Evolutionary conservation across 495 filamentous ascomycete genomes (phyloP).

Genomic region (Hyaloscypha finlandica): DNA sequence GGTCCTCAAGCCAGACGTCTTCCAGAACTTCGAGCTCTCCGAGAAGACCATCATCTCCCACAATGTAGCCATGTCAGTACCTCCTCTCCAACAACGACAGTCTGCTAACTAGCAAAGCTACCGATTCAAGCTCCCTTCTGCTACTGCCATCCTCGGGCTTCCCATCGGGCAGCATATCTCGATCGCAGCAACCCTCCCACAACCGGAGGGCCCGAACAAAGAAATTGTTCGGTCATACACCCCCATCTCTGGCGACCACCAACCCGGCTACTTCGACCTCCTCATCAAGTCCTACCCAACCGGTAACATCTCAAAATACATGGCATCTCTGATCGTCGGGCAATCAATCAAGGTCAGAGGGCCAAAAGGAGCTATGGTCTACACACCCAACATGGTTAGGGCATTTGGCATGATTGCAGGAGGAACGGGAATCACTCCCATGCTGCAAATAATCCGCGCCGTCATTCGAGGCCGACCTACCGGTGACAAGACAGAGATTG

Average conservation of each 20-base stretch:
- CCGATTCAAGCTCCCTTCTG: conserved; percentile 79
- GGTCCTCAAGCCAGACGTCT: conserved; percentile 81
- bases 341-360: conserved; percentile 87
- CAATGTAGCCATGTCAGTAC: conserved; percentile 85
- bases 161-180: conserved; percentile 99
- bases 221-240: conserved; percentile 96
- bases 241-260: conserved; percentile 88
- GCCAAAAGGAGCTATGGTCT: conserved; percentile 96
- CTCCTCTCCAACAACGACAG: conserved; percentile 8
- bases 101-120: conserved; percentile 56
- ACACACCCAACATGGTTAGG: conserved; percentile 90
- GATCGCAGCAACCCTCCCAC: conserved; percentile 72
- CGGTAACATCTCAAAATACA: conserved; percentile 92
- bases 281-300: conserved; percentile 97
- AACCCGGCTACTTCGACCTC: conserved; percentile 93
- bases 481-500: conserved; percentile 83
- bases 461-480: conserved; percentile 80
- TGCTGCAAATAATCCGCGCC: conserved; percentile 92
- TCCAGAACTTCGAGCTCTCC: conserved; percentile 86
- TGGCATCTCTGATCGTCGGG: conserved; percentile 78
- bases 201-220: conserved; percentile 67
- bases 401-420: conserved; percentile 98
- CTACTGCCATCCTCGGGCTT: conserved; percentile 83
- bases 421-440: conserved; percentile 96
- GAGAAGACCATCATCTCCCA: conserved; percentile 93